These are phyloP conservation scores for Gaillardinia entomophila DNA, from an alignment of 805 yeast genomes.

Conservation along the genomic window DNA sequence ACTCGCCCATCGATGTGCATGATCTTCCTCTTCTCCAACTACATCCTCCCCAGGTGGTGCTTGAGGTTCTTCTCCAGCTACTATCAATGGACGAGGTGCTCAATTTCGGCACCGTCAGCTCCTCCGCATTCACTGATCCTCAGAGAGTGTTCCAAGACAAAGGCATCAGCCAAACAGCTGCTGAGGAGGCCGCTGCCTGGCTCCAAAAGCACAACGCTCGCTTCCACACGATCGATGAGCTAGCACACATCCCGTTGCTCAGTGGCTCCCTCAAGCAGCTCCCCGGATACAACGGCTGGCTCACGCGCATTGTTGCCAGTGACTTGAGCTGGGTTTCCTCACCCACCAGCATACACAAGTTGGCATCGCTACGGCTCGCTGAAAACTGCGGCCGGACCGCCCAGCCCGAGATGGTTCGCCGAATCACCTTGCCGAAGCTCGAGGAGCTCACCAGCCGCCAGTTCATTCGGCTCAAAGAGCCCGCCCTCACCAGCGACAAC, in stretches of 20 bases:
- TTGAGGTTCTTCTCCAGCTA: constrained; percentile 41
- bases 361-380: constrained; percentile 62
- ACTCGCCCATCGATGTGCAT: constrained; percentile 41
- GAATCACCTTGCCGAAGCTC: constrained; percentile 31
- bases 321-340: constrained; percentile 43
- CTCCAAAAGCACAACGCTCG: constrained; percentile 28
- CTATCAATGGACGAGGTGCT: constrained; percentile 44
- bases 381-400: constrained; percentile 85
- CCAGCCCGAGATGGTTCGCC: constrained; percentile 62
- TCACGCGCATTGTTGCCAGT: constrained; percentile 46
- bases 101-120: constrained; percentile 37
- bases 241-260: constrained; percentile 20
- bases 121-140: constrained; percentile 5
- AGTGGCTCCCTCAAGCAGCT: constrained; percentile 19
- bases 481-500: constrained; percentile 80
- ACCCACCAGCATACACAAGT: constrained; percentile 39
- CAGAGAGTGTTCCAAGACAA: constrained; percentile 26
- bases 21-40: constrained; percentile 53
- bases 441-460: constrained; percentile 28
- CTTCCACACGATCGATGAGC: constrained; percentile 14
- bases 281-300: constrained; percentile 37
- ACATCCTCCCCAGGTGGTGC: constrained; percentile 42
- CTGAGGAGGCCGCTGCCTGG: constrained; percentile 40
- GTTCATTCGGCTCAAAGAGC: constrained; percentile 55
- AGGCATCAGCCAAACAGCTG: constrained; percentile 16